Percentiles rank a stretch among this genome's conserved stretches.
Conservation (phyloP, 2,329 filamentous ascomycete species). For the Parasarocladium wereldwijsianum region DNA sequence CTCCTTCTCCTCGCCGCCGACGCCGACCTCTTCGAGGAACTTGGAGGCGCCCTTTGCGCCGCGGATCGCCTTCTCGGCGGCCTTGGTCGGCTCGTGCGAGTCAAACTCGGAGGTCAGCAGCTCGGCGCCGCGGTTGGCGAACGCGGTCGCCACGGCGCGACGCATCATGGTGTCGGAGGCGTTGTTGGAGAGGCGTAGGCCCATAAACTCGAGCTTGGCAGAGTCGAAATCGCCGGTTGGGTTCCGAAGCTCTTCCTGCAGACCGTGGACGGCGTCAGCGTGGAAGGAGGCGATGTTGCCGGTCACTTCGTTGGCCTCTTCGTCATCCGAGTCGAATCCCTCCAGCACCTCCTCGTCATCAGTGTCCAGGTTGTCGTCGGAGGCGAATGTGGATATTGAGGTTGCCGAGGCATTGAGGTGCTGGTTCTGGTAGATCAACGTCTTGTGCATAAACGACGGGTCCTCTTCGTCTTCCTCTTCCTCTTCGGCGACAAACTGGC, state of each 20-base stretch:
- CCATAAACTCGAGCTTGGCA: slow-evolving; percentile 79
- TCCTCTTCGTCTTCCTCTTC: slow-evolving; percentile 36
- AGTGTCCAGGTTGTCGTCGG: slow-evolving; percentile 49
- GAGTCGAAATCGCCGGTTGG: slow-evolving; percentile 66
- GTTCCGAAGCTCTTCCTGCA: slow-evolving; percentile 73
- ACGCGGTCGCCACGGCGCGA: slow-evolving; percentile 69
- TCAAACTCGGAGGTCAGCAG: slow-evolving; percentile 39
- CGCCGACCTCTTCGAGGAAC: slow-evolving; percentile 44
- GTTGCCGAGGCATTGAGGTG: slow-evolving; percentile 37
- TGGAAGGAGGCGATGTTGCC: slow-evolving; percentile 51
- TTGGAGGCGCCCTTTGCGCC: slow-evolving; percentile 35
- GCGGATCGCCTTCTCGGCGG: slow-evolving; percentile 46
- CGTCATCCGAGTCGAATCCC: slow-evolving; percentile 47
- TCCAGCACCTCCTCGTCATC: slow-evolving; percentile 50
- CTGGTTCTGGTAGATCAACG: slow-evolving; percentile 39
- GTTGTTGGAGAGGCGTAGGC: slow-evolving; percentile 79
- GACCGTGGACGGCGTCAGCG: slow-evolving; percentile 68
- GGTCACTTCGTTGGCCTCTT: slow-evolving; percentile 58
- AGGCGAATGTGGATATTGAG: slow-evolving; percentile 46
- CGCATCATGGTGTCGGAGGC: slow-evolving; percentile 83
- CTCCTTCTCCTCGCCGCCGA: slow-evolving; percentile 54
- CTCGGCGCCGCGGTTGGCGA: slow-evolving; percentile 67
- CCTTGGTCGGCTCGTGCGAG: slow-evolving; percentile 44
- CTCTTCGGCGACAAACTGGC: slow-evolving; percentile 29
- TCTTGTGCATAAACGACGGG: slow-evolving; percentile 35